phyloP scores from a whole-genome alignment of 2,329 filamentous ascomycete genomes.

The Sclerotiophoma versabilis region DNA sequence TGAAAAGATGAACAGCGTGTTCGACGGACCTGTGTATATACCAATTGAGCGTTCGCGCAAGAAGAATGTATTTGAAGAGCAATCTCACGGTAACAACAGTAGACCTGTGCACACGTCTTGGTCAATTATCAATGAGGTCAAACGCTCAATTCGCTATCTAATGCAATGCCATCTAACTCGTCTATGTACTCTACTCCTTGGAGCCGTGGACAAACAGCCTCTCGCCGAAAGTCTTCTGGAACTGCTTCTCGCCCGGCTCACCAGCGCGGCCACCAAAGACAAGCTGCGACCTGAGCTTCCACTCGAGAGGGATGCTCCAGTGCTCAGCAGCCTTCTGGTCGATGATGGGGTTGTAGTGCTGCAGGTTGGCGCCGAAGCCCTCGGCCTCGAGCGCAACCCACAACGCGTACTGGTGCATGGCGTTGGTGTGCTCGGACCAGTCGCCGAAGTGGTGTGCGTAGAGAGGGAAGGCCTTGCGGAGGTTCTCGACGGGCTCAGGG shows the following conservation, averaged over 20 bases:
- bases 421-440: constrained; percentile 79
- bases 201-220: constrained; percentile 59
- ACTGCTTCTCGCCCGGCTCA: constrained; percentile 68
- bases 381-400: constrained; percentile 86
- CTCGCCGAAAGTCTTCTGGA: constrained; percentile 67
- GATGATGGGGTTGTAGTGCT: constrained; percentile 91
- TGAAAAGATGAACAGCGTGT: neutral
- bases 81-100: neutral
- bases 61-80: neutral
- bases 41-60: constrained; percentile 1
- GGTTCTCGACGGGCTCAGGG: constrained; percentile 67
- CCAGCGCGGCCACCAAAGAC: constrained; percentile 74
- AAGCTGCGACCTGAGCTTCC: constrained; percentile 82
- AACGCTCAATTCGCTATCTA: constrained; percentile 10
- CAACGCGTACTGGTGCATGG: constrained; percentile 80
- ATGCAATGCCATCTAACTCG: neutral
- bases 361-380: constrained; percentile 85
- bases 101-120: neutral
- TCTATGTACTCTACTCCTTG: constrained; percentile 28
- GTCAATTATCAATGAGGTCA: neutral
- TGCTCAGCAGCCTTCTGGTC: constrained; percentile 72
- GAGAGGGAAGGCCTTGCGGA: constrained; percentile 72
- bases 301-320: constrained; percentile 75
- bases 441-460: constrained; percentile 81
- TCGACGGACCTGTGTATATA: neutral